phyloP scores from a whole-genome alignment of 805 yeast species.

The Starmerella powellii region DNA sequence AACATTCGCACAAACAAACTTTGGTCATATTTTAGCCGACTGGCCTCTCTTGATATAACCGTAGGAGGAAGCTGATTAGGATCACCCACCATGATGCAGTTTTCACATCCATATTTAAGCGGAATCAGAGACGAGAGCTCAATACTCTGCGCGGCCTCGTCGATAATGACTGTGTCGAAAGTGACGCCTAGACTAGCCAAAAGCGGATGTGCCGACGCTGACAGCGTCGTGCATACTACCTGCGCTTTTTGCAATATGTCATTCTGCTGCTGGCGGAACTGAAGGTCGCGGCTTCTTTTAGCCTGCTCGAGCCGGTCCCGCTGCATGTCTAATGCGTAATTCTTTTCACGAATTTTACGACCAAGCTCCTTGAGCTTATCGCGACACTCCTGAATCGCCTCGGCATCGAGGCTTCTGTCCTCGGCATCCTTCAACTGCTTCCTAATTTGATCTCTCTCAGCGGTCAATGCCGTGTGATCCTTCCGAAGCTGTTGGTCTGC shows the following conservation, averaged over 20 bases:
- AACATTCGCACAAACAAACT: constrained; percentile 92
- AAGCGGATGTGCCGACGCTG: constrained; percentile 89
- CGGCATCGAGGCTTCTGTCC: constrained; percentile 17
- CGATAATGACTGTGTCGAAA: constrained; percentile 84
- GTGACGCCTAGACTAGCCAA: constrained; percentile 59
- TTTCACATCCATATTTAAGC: constrained; percentile 74
- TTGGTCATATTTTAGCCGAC: constrained; percentile 69
- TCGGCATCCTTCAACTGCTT: constrained; percentile 27
- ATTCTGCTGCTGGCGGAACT: constrained; percentile 62
- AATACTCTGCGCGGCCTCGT: constrained; percentile 96
- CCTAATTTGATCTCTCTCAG: constrained; percentile 43
- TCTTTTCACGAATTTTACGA: constrained; percentile 52
- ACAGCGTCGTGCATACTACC: constrained; percentile 79
- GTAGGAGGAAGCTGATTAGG: constrained; percentile 98
- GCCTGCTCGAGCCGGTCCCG: constrained; percentile 62
- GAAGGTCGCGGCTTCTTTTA: constrained; percentile 63
- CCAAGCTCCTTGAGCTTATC: constrained; percentile 46
- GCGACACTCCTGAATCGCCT: constrained; percentile 26
- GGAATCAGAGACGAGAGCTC: constrained; percentile 89
- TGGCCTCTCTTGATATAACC: constrained; percentile 79
- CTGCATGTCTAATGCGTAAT: constrained; percentile 62
- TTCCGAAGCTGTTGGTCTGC: constrained; percentile 32
- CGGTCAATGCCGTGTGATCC: constrained; percentile 38
- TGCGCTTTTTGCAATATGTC: constrained; percentile 62
- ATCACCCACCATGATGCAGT: constrained; percentile 96